Evolutionary conservation across 2,329 filamentous ascomycete species (phyloP).

Genomic region (Verticillium isaacii): DNA sequence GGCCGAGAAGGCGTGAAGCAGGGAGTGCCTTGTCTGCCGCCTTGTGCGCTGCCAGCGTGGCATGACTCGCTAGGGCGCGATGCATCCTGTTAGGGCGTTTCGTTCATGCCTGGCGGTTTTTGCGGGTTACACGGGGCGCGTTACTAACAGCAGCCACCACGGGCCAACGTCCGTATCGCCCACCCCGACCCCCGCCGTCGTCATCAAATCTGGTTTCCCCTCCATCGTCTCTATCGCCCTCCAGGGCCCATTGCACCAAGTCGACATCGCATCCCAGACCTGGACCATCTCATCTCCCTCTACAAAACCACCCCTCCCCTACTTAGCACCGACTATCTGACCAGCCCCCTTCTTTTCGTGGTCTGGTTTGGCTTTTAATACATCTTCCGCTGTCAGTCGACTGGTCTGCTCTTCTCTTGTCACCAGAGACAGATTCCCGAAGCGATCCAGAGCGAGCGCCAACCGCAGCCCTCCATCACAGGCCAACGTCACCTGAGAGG

Average conservation of each 20-base stretch:
- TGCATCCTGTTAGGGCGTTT: not conserved
- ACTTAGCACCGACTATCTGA: not conserved
- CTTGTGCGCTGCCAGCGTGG: not conserved
- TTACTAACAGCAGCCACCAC: not conserved
- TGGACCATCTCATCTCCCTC: not conserved
- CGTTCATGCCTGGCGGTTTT: not conserved
- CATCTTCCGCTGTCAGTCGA: not conserved
- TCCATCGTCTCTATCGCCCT: not conserved
- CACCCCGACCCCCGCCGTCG: not conserved
- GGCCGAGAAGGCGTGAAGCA: not conserved
- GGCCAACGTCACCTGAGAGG: not conserved
- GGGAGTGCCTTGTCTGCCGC: not conserved
- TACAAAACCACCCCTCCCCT: conserved; percentile 1
- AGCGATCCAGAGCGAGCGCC: not conserved
- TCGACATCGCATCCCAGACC: not conserved
- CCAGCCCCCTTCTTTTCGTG: not conserved
- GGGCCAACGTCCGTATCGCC: not conserved
- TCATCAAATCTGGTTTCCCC: conserved; percentile 3
- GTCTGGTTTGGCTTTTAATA: not conserved
- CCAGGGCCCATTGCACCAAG: not conserved
- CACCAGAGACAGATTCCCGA: not conserved
- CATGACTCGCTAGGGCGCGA: not conserved
- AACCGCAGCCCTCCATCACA: not conserved
- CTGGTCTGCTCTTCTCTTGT: not conserved
- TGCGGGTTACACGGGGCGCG: not conserved